Conservation (phyloP, 495 filamentous ascomycete genomes). For the Podospora conica region DNA sequence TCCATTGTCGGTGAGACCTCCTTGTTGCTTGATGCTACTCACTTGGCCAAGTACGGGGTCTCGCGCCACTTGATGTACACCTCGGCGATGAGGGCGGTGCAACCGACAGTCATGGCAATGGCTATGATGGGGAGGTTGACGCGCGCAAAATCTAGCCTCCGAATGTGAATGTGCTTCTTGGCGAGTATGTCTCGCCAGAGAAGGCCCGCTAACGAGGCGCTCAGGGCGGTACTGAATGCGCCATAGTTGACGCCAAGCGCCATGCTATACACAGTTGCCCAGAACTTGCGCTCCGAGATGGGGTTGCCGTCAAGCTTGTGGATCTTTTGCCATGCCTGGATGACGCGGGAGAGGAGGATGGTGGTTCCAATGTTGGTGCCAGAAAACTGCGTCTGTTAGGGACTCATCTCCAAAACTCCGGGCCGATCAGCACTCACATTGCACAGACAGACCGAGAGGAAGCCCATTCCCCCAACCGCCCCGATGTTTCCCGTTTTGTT, state of each 20-base stretch:
- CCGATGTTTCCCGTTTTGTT: conserved; percentile 57
- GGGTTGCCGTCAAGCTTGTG: conserved; percentile 35
- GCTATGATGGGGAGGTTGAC: conserved; percentile 62
- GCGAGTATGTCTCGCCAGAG: conserved; percentile 61
- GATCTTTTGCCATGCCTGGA: conserved; percentile 56
- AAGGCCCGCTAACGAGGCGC: conserved; percentile 58
- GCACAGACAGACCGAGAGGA: conserved; percentile 59
- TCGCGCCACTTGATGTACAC: conserved; percentile 41
- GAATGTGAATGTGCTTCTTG: conserved; percentile 56
- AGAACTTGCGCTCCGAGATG: conserved; percentile 54
- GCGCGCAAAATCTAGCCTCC: conserved; percentile 52
- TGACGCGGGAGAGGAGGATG: conserved; percentile 58
- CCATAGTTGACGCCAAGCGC: conserved; percentile 63
- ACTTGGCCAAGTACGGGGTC: not conserved
- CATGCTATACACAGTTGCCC: conserved; percentile 63
- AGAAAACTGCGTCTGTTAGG: conserved; percentile 45
- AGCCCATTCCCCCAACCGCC: conserved; percentile 59
- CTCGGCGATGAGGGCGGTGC: conserved; percentile 51
- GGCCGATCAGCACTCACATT: conserved; percentile 46
- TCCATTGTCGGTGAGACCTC: too few species aligned
- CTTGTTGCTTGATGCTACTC: not conserved
- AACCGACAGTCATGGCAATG: conserved; percentile 60
- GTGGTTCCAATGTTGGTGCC: conserved; percentile 67
- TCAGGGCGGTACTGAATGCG: conserved; percentile 61
- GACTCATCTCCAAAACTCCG: not conserved